Percentiles rank a stretch among this genome's conserved stretches.
phyloP scores from a whole-genome alignment of 305 asterid genomes.

The Solanum hybrid region DNA sequence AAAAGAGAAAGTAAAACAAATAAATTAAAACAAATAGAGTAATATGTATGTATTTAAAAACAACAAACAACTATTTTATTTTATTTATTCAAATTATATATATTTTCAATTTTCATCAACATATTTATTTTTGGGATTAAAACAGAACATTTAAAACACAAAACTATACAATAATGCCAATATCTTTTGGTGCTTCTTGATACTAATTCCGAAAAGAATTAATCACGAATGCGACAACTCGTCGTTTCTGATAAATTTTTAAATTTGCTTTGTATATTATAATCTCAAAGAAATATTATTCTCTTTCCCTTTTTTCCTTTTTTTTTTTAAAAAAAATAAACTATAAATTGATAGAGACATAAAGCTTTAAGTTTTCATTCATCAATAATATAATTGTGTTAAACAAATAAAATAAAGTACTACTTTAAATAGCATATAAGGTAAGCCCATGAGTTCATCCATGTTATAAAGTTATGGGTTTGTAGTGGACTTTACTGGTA shows the following conservation, averaged over 20 bases:
- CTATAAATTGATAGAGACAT: background rate
- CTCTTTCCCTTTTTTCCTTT: background rate
- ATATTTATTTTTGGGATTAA: background rate
- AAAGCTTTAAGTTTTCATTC: background rate
- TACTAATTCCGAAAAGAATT: background rate
- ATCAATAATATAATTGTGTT: background rate
- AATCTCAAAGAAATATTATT: background rate
- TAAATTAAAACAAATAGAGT: background rate
- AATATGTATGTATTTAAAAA: background rate
- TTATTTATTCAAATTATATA: background rate
- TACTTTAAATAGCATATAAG: background rate
- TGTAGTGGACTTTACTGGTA: constrained; percentile 16
- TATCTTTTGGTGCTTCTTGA: background rate
- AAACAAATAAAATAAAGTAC: background rate
- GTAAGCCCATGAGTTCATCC: constrained; percentile 5
- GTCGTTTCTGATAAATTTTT: background rate
- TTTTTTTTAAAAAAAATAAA: too few relatives aligned
- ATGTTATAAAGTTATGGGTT: constrained; percentile 20
- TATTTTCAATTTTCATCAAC: background rate
- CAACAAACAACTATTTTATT: background rate
- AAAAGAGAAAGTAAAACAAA: background rate
- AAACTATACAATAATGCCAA: background rate
- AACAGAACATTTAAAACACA: background rate
- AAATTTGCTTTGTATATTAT: background rate
- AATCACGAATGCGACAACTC: background rate